Conservation (phyloP, 2,329 filamentous ascomycete genomes). For the Colletotrichum sp. region DNA sequence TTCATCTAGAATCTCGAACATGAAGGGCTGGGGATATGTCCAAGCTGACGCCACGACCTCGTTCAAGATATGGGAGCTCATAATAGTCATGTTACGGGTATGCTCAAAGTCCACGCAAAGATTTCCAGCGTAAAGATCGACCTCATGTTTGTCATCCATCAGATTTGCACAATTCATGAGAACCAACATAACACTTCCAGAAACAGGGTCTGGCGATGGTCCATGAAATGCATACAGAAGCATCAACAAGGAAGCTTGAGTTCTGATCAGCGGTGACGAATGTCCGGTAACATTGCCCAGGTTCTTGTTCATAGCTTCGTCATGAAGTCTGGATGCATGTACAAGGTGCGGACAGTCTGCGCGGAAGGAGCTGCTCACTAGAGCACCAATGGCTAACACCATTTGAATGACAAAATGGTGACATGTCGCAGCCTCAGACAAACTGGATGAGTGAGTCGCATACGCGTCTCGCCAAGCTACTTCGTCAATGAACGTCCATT, state of each 20-base stretch:
- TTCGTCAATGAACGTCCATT: neutral
- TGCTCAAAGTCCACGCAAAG: neutral
- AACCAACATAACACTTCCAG: neutral
- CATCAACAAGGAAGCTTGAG: neutral
- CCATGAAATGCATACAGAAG: neutral
- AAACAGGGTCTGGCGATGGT: neutral
- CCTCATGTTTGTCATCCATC: neutral
- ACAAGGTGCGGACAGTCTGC: neutral
- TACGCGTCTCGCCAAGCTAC: neutral
- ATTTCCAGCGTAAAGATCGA: neutral
- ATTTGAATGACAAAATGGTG: neutral
- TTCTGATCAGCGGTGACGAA: neutral
- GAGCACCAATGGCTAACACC: neutral
- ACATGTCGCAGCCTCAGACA: neutral
- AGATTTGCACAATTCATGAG: neutral
- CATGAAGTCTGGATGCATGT: neutral
- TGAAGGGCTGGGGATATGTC: neutral
- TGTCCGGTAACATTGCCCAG: neutral
- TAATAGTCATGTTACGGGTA: neutral
- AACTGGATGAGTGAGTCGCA: neutral
- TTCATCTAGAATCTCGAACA: neutral
- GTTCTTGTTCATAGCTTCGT: neutral
- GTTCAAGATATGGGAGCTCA: neutral
- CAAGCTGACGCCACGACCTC: neutral
- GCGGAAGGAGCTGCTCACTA: neutral